Base-by-base conservation (phyloP, 2,329 filamentous ascomycete genomes). In the Claviceps arundinis region DNA sequence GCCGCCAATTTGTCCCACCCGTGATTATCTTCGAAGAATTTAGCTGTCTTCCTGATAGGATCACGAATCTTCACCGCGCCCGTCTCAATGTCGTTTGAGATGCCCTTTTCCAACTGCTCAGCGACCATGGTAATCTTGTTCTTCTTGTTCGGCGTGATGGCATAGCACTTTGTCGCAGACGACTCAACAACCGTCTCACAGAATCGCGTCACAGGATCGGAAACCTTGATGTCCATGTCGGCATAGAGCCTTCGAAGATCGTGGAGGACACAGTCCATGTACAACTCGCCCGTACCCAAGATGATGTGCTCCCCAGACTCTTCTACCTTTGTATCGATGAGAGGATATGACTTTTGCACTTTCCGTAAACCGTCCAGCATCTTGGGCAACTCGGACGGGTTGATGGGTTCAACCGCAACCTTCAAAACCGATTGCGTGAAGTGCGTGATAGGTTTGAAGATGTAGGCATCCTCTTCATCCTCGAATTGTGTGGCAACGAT, bases 121-220 rank as follows among this genome's bases (percentile, higher is more conserved):
- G 93, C 93, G 53, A 97, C 87, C 88, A 98, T 96, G 38, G 93
- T 97, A 62, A 98, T 86, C 68, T 95, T 95, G 73, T 98, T 98
- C 74, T 96, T 96, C 73, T 98, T 98, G 73, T 98, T 98, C 2
- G 93, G 93, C 2, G 93, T 97, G 60, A 95, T 82, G 22, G 93
- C 91, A 66, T 96, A 98, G 71, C 93, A 98, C 70, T 96, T 96
- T 54, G 95, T 96, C 19, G 90, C 90, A 17, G 89, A 96, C 59
- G 93, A 95, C 67, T 98, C 93, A 40, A 95, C 89, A 26, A 96
- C 91, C 0, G 93, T 98, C 71, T 98, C 93, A 69, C 89, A 96
- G 75, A 98, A 98, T 47, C 93, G 80, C 16, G 93, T 97, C 44
- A 98, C 91, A 1, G 93, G 93, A 65, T 98, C 93, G 0, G 93